Base-by-base conservation (phyloP, 805 yeast genomes). In the Myxozyma mucilagina region DNA sequence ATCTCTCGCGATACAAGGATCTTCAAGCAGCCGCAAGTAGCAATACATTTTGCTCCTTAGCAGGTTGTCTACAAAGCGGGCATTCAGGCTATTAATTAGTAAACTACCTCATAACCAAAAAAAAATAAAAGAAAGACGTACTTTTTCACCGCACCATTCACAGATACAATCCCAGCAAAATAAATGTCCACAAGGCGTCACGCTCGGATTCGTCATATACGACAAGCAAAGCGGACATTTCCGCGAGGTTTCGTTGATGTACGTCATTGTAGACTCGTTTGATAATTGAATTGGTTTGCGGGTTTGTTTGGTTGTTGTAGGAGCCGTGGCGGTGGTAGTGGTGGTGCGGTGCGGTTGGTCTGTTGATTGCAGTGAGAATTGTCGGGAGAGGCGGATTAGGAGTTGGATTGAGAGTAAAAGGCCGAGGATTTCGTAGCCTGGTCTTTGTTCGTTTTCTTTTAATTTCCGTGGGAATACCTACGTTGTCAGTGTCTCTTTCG, bases 91-190 rank as follows among this genome's bases (percentile, higher is more conserved):
- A 31, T 20, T 35, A 13, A 3, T 16, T 10, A 18, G 18, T 35
- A 34, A 16, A 49, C 9, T 14, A 49, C n/a, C 13, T 18, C 6
- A 8, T 29, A 35, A 29, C 47, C 24, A 38, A 39, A 18, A 4
- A 38, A 20, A 14, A 13, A 5, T 6, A n/a, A 10, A 50, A 11
- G 8, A 4, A 24, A 47, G 9, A n/a, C 61, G 3, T 31, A 54
- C 61, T 54, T 82, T 80, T 66, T 91, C 97, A 64, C 90, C 79
- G 60, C 91, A 84, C 98, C 98, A 93, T 68, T 89, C 96, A 6
- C 85, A 79, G 4, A 91, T 84, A 72, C 98, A 93, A 6, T 78
- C 79, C 97, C 98, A 93, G 74, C 99, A 93, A 73, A 89, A 93
- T 14, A 90, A 60, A 72, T 93, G 99, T 0, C 98, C 99, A 74